Conservation (phyloP, 2,329 filamentous ascomycete genomes). For the Plectosphaerella plurivora region DNA sequence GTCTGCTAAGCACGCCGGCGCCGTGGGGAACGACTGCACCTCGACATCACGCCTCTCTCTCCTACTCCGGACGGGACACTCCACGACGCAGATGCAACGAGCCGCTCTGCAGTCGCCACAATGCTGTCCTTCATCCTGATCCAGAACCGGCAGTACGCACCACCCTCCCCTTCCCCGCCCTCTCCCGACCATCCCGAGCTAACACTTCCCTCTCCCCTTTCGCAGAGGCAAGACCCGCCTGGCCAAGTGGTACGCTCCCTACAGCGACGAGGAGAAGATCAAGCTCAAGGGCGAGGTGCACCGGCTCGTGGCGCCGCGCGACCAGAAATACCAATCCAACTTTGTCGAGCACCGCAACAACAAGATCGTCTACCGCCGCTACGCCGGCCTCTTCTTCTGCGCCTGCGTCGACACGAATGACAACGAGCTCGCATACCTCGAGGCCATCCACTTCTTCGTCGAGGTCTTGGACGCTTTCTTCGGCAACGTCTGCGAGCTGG, state of each 20-base stretch:
- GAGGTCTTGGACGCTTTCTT: slow-evolving; percentile 98
- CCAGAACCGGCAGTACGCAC: slow-evolving; percentile 70
- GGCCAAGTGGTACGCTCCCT: slow-evolving; percentile 98
- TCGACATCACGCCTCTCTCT: neutral
- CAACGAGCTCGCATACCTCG: slow-evolving; percentile 93
- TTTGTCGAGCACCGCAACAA: slow-evolving; percentile 95
- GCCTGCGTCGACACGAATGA: slow-evolving; percentile 98
- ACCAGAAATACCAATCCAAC: slow-evolving; percentile 99
- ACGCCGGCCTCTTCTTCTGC: slow-evolving; percentile 98
- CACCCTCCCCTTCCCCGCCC: neutral
- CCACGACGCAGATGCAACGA: neutral
- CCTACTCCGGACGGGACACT: neutral
- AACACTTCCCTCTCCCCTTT: neutral
- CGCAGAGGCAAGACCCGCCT: slow-evolving; percentile 92
- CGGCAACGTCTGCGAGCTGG: slow-evolving; percentile 97
- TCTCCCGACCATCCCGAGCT: neutral
- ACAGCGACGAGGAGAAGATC: slow-evolving; percentile 98
- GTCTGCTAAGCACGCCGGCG: too few species aligned
- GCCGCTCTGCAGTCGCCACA: slow-evolving; percentile 1
- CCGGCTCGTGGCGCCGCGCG: slow-evolving; percentile 92
- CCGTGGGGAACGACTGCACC: neutral
- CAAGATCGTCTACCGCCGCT: slow-evolving; percentile 96
- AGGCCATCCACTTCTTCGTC: slow-evolving; percentile 99
- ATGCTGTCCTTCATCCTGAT: slow-evolving; percentile 80
- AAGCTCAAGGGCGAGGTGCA: slow-evolving; percentile 99